Evolutionary conservation across 1,139 yeast species (phyloP), one percentile per base, ranked within the genome.

Genomic region (Pichia sp.): DNA sequence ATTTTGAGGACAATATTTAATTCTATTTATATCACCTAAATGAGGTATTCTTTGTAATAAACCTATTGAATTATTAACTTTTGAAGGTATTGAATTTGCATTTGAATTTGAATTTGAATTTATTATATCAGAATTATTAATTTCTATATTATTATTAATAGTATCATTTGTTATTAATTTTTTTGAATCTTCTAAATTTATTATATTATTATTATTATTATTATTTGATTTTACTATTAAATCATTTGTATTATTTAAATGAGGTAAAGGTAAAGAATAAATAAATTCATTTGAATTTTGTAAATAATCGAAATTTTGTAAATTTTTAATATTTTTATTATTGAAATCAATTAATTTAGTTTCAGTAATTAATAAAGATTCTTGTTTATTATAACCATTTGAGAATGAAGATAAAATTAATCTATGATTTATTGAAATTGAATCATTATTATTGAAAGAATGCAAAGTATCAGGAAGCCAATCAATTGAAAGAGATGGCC

Each of bases 1-100:
- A 54, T 83, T 76, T 53, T 80, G 84, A 0, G 97, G 96, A 77
- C 84, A 79, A 61, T 78, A 82, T 36, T 95, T 75, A 2, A 96
- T 96, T 53, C 86, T 72, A 58, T 89, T 87, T 42, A 90, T 69
- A 36, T 63, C 66, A 4, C 55, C 55, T n/a, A 45, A 36, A 42
- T 62, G 66, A 8, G 62, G 59, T 7, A 63, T 61, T 29, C 55
- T 48, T 39, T 63, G 67, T 4, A 52, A 40, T n/a, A 56, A 23
- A 29, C 64, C 65, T 44, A 76, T 50, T 36, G 67, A 67, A 3
- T 74, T 75, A 29, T 70, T 61, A 7, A 47, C 40, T 22, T 35
- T 40, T 22, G 30, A 32, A 6, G 10, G 1, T 33, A 6, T 9
- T 24, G n/a, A n/a, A n/a, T n/a, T n/a, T n/a, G n/a, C n/a, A n/a